Conservation (phyloP, 257 asterid genomes). For the Coffea canephora region DNA sequence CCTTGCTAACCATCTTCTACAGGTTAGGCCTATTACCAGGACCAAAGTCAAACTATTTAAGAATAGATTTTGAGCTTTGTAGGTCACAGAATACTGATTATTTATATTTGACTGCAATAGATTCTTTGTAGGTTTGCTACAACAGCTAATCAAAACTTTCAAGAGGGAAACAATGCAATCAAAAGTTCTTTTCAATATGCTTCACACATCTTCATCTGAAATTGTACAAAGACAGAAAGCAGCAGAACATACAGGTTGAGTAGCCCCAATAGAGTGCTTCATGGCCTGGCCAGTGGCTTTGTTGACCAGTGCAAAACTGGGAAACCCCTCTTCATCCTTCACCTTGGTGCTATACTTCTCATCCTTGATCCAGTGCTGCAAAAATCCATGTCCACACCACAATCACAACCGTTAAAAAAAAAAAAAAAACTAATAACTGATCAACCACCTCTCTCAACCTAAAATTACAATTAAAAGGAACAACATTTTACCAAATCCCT, state of each 20-base stretch:
- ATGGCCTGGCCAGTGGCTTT: constrained; percentile 67
- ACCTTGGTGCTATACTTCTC: constrained; percentile 58
- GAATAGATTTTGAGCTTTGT: not conserved
- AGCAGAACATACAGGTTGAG: constrained; percentile 37
- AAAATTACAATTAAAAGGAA: not conserved
- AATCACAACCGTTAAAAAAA: not conserved
- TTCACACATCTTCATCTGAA: not conserved
- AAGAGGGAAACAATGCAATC: too few relatives aligned
- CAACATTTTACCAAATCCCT: not conserved
- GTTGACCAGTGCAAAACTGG: constrained; percentile 70
- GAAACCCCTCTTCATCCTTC: constrained; percentile 76
- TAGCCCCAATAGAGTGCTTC: constrained; percentile 63
- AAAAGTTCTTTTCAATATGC: not conserved
- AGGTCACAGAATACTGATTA: not conserved
- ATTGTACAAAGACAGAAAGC: not conserved
- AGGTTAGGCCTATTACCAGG: not conserved
- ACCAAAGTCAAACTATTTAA: not conserved
- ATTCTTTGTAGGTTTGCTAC: not conserved
- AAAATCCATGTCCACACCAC: constrained; percentile 5
- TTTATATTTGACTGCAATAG: not conserved
- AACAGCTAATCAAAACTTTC: not conserved
- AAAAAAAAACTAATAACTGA: not conserved
- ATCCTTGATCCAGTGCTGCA: constrained; percentile 76
- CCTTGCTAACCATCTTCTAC: not conserved
- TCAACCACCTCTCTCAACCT: not conserved